phyloP scores from a whole-genome alignment of 208 protist species.

The Leishmania turanica region DNA sequence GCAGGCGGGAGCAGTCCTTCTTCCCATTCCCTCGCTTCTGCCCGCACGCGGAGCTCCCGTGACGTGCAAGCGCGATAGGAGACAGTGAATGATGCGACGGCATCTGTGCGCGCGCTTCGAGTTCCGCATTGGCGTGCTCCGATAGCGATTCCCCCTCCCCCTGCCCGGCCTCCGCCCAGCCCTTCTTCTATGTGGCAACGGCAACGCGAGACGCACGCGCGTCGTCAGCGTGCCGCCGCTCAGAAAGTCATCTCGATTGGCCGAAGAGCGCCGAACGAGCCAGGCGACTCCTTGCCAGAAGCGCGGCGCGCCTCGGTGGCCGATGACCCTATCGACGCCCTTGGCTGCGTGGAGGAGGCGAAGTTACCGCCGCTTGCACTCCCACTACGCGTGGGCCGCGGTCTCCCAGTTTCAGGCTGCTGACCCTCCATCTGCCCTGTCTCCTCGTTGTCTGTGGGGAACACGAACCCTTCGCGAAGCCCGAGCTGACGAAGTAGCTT shows the following conservation, averaged over 20 bases:
- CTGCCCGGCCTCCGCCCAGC: not conserved
- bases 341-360: not conserved
- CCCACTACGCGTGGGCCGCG: too few relatives aligned
- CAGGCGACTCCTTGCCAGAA: not conserved
- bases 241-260: slow-evolving; percentile 31
- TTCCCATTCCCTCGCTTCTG: not conserved
- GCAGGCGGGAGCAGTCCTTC: not conserved
- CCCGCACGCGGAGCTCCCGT: too few relatives aligned
- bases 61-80: not conserved
- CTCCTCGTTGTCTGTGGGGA: slow-evolving; percentile 15
- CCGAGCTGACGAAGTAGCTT: slow-evolving; percentile 69
- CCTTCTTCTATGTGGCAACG: not conserved
- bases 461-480: slow-evolving; percentile 44
- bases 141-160: not conserved
- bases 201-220: not conserved
- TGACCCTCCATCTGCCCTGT: not conserved
- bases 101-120: not conserved
- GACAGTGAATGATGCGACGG: not conserved
- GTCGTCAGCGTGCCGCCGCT: not conserved
- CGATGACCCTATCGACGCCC: not conserved
- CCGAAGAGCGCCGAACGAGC: slow-evolving; percentile 16
- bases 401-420: not conserved
- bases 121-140: not conserved
- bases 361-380: too few relatives aligned
- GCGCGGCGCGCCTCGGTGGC: not conserved